phyloP scores from a whole-genome alignment of 179 eudicot genomes.

The Gypsophila paniculata region DNA sequence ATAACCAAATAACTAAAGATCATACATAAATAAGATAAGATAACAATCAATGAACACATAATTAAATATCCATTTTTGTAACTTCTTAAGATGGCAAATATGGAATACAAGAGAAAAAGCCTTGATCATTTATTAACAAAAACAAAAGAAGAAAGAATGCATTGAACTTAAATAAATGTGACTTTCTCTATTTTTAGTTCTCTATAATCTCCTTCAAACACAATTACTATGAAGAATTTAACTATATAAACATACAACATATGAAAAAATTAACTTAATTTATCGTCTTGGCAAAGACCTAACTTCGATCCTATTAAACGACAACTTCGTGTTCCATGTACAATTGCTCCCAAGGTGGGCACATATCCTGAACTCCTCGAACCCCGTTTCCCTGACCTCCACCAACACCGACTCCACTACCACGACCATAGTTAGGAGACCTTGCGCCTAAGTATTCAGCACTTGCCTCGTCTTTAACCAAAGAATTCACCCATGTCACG shows the following conservation, averaged over 20 bases:
- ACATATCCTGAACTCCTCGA: slow-evolving; percentile 26
- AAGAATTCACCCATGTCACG: slow-evolving; percentile 45
- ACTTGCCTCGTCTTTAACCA: slow-evolving; percentile 35
- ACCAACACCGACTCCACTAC: too few species aligned
- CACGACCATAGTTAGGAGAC: slow-evolving; percentile 14
- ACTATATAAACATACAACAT: slow-evolving; percentile 17
- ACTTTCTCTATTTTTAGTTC: background rate
- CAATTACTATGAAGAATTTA: background rate
- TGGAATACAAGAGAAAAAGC: slow-evolving; percentile 7
- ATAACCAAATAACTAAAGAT: background rate
- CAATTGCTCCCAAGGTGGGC: slow-evolving; percentile 44
- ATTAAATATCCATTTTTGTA: background rate
- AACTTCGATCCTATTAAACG: slow-evolving; percentile 21
- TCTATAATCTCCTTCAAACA: slow-evolving; percentile 5
- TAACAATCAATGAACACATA: background rate
- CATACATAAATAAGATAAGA: background rate
- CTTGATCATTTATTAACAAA: slow-evolving; percentile 6
- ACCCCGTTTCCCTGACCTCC: slow-evolving; percentile 19
- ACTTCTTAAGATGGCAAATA: slow-evolving; percentile 21
- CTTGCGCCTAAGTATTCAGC: slow-evolving; percentile 10
- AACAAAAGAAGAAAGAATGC: slow-evolving; percentile 20
- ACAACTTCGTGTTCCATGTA: slow-evolving; percentile 46
- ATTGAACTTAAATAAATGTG: slow-evolving; percentile 10
- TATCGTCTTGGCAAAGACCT: slow-evolving; percentile 6
- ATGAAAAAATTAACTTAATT: slow-evolving; percentile 19